Conservation (phyloP, 345 rosid species). For the Arabidopsis thaliana region TAIR10.1 NC_003076.8:963001-963500, state of each 20-base stretch:
- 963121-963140: not conserved
- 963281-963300: not conserved
- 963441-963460: conserved; percentile 76
- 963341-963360: not conserved
- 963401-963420: conserved; percentile 67
- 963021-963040: not conserved
- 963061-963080: not conserved
- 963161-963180: conserved; percentile 3
- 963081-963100: not conserved
- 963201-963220: not conserved
- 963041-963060: not conserved
- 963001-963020: conserved; percentile 9
- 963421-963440: conserved; percentile 77
- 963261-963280: not conserved
- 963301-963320: not conserved
- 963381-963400: conserved; percentile 37
- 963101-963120: not conserved
- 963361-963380: not conserved
- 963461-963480: conserved; percentile 85
- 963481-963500: conserved; percentile 82
- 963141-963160: not conserved
- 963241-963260: too few relatives aligned
- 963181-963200: conserved; percentile 5
- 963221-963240: not conserved
- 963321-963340: not conserved